Base-by-base conservation (phyloP, 805 yeast species). In the Pichia exigua region DNA sequence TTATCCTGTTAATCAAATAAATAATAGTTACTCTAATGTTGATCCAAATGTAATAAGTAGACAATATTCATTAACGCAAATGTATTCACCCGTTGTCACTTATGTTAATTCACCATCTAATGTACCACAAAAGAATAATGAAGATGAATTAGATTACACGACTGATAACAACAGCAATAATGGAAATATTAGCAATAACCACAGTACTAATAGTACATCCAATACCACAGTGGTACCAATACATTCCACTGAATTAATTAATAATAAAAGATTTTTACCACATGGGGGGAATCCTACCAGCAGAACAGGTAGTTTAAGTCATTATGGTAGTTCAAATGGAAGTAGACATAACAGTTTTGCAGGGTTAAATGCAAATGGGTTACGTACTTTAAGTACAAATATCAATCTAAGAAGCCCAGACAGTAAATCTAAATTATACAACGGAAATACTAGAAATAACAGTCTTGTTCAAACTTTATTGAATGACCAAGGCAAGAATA, bases 41-140 rank as follows among this genome's bases (percentile, higher is more conserved):
- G 53, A 50, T 38, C 40, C 50, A n/a, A 46, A 38, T 43, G 40
- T 15, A 27, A n/a, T 50, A 8, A 42, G 44, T 22, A 43, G 44
- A 17, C 50, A 51, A 28, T 51, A 51, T 39, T 43, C 54, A 21
- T n/a, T 39, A n/a, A 22, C 40, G 6, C 54, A 51, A 27, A 47
- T 51, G 50, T 51, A 51, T 39, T 43, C 54, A 7, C 47, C 54
- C 13, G 50, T 50, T 35, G 39, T n/a, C n/a, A n/a, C 28, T 2
- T 30, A 45, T 22, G 11, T 6, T 21, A 32, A 42, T 30, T 24
- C 42, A 12, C 13, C 44, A 39, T 40, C 48, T 40, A 20, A 39
- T n/a, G n/a, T 32, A 8, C 3, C 18, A 41, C 40, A 18, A 28
- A 18, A 20, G 21, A 30, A 24, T n/a, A 38, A 5, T 18, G 28